These are phyloP conservation scores for Gelatoporia subvermispora DNA, from an alignment of 768 basidiomycete species.

Conservation along the genomic window DNA sequence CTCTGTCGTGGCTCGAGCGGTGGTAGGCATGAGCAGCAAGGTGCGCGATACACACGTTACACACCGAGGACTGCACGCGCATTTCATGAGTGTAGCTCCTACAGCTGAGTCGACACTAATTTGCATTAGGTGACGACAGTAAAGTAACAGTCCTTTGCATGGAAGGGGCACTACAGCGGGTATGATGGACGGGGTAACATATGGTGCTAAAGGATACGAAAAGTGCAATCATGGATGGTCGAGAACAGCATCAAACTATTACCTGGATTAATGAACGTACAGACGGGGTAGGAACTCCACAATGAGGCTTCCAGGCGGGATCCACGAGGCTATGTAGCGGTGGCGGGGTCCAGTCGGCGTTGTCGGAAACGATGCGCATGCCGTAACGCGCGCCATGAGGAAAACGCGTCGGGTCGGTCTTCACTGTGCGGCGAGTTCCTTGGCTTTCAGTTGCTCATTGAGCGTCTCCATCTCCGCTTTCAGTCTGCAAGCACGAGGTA, in stretches of 20 bases:
- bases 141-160: neutral
- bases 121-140: neutral
- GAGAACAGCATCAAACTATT: conserved; percentile 10
- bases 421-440: conserved; percentile 12
- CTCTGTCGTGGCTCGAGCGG: too few species aligned
- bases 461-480: conserved; percentile 59
- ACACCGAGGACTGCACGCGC: too few species aligned
- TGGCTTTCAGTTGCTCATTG: conserved; percentile 37
- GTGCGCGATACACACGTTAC: too few species aligned
- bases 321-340: conserved; percentile 11
- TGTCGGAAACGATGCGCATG: conserved; percentile 6
- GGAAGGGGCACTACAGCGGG: conserved; percentile 3
- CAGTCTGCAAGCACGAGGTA: conserved; percentile 40
- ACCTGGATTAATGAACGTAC: conserved; percentile 2
- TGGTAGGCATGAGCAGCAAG: too few species aligned
- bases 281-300: neutral
- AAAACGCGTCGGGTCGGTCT: conserved; percentile 10
- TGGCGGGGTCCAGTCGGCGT: neutral
- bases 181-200: conserved; percentile 8
- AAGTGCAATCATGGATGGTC: conserved; percentile 1
- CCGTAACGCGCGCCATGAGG: conserved; percentile 28
- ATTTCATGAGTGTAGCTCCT: too few species aligned
- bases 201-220: neutral
- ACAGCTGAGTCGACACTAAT: neutral
- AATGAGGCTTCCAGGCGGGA: conserved; percentile 5